Evolutionary conservation across 1,139 yeast genomes (phyloP), one percentile per base, ranked within the genome.

Genomic region (Saccharomyces hybrid): DNA sequence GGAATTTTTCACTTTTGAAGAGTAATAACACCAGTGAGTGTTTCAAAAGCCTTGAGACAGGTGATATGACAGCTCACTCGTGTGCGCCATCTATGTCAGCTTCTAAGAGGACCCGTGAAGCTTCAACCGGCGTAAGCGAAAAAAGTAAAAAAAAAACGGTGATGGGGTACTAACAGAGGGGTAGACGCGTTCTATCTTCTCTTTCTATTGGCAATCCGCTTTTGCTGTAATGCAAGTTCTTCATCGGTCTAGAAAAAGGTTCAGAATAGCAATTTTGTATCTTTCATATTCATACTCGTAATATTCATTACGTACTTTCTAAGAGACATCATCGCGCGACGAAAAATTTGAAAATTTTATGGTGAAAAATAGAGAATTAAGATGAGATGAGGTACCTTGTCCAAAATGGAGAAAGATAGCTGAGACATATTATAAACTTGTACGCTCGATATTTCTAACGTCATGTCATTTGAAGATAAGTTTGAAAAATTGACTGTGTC

Each of bases 391-490:
- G 55, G 49, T 52, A 16, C 24, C 27, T 11, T 49, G 27, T 24
- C n/a, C 14, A 14, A 26, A 49, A 19, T 26, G 28, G 12, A 21
- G 24, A 32, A 49, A 28, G 27, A 34, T 4, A 12, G 47, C 38
- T 12, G 24, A 8, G 27, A 8, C 4, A 38, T 2, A 38, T 16
- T 16, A 38, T 16, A 38, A 8, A 11, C 5, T 38, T 2, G 24
- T 3, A 38, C 24, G n/a, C 44, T 32, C 24, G 44, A 1, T 38
- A 16, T 38, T 38, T 38, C 9, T 7, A 14, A 38, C 3, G 12
- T 11, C 38, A 64, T 64, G 67, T 50, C 61, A 11, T 47, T 65
- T 14, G 65, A 63, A 4, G 66, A 61, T 48, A 58, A 58, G 14
- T 58, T 65, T 48, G 58, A 57, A 14, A 54, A 56, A 19, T 52